These are phyloP conservation scores for Exophiala spinifera DNA, from an alignment of 2,329 filamentous ascomycete species.

Conservation along the genomic window DNA sequence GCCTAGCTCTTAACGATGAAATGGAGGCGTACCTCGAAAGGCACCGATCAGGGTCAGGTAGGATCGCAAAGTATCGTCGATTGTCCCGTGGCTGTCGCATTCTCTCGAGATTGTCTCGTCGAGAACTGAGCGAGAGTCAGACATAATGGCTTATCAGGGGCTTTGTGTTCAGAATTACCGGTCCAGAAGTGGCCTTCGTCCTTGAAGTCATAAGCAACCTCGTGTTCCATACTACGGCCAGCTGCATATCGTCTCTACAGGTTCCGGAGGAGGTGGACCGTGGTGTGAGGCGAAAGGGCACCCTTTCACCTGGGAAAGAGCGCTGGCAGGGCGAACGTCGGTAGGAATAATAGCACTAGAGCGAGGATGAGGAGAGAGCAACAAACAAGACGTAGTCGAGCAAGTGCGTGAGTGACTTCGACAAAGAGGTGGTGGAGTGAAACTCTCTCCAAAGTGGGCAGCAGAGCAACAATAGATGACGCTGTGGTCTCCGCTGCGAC, in stretches of 20 bases:
- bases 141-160: neutral
- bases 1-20: neutral
- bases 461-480: neutral
- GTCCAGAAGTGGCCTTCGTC: slow-evolving; percentile 86
- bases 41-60: slow-evolving; percentile 77
- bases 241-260: slow-evolving; percentile 38
- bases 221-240: slow-evolving; percentile 60
- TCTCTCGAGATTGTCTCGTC: slow-evolving; percentile 61
- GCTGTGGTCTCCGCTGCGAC: neutral
- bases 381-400: neutral
- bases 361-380: neutral
- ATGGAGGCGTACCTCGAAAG: slow-evolving; percentile 56
- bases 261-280: neutral
- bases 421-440: neutral
- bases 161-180: slow-evolving; percentile 53
- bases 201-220: slow-evolving; percentile 62
- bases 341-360: neutral
- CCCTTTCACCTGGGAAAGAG: slow-evolving; percentile 11
- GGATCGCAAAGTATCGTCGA: slow-evolving; percentile 81
- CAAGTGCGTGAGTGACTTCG: too few relatives aligned
- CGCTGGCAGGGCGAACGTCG: neutral
- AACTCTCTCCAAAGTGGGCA: neutral
- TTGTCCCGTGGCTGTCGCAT: slow-evolving; percentile 61
- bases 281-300: slow-evolving; percentile 3
- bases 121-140: slow-evolving; percentile 52